These are phyloP conservation scores for Prunus davidiana DNA, from an alignment of 306 rosid genomes.

Conservation along the genomic window DNA sequence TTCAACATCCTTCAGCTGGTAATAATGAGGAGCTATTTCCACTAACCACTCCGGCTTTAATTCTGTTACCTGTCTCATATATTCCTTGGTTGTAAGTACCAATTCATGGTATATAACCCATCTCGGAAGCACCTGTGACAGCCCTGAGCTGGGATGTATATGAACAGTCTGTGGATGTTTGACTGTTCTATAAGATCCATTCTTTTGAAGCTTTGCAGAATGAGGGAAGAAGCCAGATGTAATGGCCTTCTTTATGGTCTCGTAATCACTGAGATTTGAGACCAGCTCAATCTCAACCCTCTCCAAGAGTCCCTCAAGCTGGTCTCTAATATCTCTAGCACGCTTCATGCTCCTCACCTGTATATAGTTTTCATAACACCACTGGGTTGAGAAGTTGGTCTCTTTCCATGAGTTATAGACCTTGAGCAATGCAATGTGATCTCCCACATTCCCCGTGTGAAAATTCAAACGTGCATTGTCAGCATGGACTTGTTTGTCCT, in stretches of 20 bases:
- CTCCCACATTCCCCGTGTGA: constrained; percentile 90
- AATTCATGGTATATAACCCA: constrained; percentile 93
- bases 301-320: constrained; percentile 87
- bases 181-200: constrained; percentile 74
- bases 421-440: constrained; percentile 85
- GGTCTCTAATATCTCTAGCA: constrained; percentile 92
- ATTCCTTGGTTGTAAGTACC: constrained; percentile 91
- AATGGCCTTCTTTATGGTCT: constrained; percentile 79
- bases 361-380: constrained; percentile 93
- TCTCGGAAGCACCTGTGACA: constrained; percentile 86
- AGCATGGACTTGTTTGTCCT: constrained; percentile 98
- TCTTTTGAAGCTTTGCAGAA: constrained; percentile 73
- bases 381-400: constrained; percentile 90
- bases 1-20: constrained; percentile 93
- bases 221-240: constrained; percentile 94
- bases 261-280: constrained; percentile 57
- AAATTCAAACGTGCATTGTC: constrained; percentile 92
- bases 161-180: constrained; percentile 87
- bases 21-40: constrained; percentile 95
- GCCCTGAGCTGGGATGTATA: constrained; percentile 94
- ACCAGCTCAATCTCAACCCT: constrained; percentile 86
- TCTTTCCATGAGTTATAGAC: constrained; percentile 96
- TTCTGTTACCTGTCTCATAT: constrained; percentile 92
- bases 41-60: constrained; percentile 90
- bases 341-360: constrained; percentile 99